Evolutionary conservation across 495 filamentous ascomycete species (phyloP), one percentile per base, ranked within the genome.

Genomic region (Penicillium goetzii): DNA sequence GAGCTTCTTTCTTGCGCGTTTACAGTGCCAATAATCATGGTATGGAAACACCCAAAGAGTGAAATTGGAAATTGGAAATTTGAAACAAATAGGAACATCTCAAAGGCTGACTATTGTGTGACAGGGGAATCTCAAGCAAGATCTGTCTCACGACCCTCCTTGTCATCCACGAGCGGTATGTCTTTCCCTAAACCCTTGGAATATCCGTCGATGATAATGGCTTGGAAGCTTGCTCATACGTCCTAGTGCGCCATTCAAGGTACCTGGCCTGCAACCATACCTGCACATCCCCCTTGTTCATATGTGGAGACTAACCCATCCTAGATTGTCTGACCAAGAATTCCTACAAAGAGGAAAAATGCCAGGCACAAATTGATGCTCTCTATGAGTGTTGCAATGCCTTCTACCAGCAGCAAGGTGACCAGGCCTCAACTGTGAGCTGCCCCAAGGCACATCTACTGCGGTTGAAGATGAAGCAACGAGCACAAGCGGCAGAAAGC

Each of bases 381-480:
- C 79, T 99, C 25, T 99, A 98, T 73, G 89, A 95, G 70, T 99
- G 95, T 74, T 99, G 95, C 76, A 88, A 92, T 65, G 81, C 84
- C 33, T 96, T 99, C 76, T 98, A 99, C 78, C 76, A 88, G 71
- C 82, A 84, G 56, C 84, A 89, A 56, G 94, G 96, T 7, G 90
- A 97, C 47, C 77, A 86, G 19, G 92, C 92, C 14, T 85, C 84
- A 33, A 89, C 88, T 2, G 85, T 85, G 12, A 94, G 92, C 79
- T 99, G 95, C 70, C 95, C 95, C 3, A 96, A 96, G 70, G 82
- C 90, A 41, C 84, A 76, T 63, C 77, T 97, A 50, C 76, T 99
- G 63, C 82, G 83, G 69, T 76, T 98, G 65, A 97, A 96, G 77
- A 89, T 97, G 85, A 91, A 90, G 80, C 93, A 97, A 73, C 83